phyloP scores from a whole-genome alignment of 1,284 basidiomycete species.

The Somion occarium region DNA sequence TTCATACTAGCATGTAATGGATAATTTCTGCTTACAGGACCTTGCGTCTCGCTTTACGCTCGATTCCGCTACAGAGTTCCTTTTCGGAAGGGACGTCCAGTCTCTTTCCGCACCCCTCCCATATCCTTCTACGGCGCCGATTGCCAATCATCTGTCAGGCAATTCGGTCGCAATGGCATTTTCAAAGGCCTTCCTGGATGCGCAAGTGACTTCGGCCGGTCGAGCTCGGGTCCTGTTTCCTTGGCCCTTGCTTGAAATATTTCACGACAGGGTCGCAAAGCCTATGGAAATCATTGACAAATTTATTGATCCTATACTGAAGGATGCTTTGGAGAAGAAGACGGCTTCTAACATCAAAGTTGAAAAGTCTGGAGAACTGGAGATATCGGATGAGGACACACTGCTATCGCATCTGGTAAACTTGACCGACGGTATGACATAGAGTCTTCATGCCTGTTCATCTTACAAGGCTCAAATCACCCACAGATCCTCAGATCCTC shows the following conservation, averaged over 20 bases:
- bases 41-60: conserved; percentile 37
- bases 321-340: conserved; percentile 38
- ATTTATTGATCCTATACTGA: conserved; percentile 61
- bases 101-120: conserved; percentile 6
- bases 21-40: conserved; percentile 25
- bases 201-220: conserved; percentile 50
- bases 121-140: conserved; percentile 5
- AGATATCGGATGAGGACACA: conserved; percentile 36
- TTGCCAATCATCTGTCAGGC: background rate
- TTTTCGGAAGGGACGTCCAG: conserved; percentile 30
- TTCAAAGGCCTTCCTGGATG: conserved; percentile 55
- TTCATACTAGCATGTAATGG: too few relatives aligned
- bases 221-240: conserved; percentile 49
- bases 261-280: conserved; percentile 48
- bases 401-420: conserved; percentile 59
- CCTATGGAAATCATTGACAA: conserved; percentile 47
- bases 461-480: background rate
- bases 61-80: conserved; percentile 39
- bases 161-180: conserved; percentile 35
- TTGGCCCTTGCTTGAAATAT: conserved; percentile 68
- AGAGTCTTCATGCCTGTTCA: background rate
- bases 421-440: conserved; percentile 45
- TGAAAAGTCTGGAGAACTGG: conserved; percentile 42
- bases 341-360: conserved; percentile 28
- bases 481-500: conserved; percentile 50